Evolutionary conservation across 2,329 filamentous ascomycete species (phyloP), one percentile per base, ranked within the genome.

Genomic region (Helotiales sp.): DNA sequence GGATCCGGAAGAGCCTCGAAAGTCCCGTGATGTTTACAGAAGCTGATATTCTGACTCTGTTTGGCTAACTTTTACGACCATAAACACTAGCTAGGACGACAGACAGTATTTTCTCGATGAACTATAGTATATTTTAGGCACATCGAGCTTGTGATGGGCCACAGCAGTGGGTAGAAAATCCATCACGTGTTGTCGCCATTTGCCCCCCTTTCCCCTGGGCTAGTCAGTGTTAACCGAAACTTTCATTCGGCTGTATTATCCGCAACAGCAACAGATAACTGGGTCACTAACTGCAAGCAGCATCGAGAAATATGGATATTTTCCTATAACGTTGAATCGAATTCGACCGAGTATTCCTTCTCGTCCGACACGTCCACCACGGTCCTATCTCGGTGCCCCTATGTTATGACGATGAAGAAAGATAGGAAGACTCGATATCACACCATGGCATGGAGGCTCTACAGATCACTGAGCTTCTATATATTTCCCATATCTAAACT

Each of bases 351-450:
- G 57, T 24, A 61, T 55, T 64, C 63, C 24, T 61, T 58, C 55
- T 63, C 32, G 30, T 30, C 17, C 30, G n/a, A 22, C 55, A 64
- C 32, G 30, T 30, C 17, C 30, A 24, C 30, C 22, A 60, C 70
- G 70, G 67, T 69, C 63, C 52, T 69, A 66, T 69, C 57, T 72
- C 70, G 70, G 69, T 61, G 59, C 30, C 50, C 55, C 52, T 57
- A 22, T 26, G n/a, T 64, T 54, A 72, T 72, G 70, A 72, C 70
- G 70, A 70, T 63, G 67, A 54, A 66, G 20, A 45, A 45, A 37
- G 49, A 61, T 54, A 52, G 58, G 49, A 68, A 64, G 24, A 32
- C 6, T 58, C 59, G 52, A 61, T 55, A 58, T 59, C 15, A 40
- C 20, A 40, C 37, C 24, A 57, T 62, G 62, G 63, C 54, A 26